phyloP scores from a whole-genome alignment of 805 yeast genomes.

The Cyberlindnera mycetangii region DNA sequence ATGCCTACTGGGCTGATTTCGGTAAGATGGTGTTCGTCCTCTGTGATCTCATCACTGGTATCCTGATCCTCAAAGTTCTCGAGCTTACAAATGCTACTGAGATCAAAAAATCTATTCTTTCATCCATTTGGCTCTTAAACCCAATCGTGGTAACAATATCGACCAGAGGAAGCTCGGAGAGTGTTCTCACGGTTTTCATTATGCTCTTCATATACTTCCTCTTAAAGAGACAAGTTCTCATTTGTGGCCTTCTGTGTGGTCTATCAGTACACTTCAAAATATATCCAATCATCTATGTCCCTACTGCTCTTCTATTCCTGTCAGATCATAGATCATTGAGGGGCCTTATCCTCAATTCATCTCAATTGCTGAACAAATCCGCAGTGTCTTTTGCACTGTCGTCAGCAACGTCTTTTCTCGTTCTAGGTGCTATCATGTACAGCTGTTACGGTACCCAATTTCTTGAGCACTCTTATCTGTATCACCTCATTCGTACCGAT shows the following conservation, averaged over 20 bases:
- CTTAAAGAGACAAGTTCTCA: slow-evolving; percentile 32
- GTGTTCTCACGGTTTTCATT: slow-evolving; percentile 76
- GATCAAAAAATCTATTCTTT: slow-evolving; percentile 38
- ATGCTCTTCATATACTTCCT: slow-evolving; percentile 53
- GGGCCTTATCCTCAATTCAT: slow-evolving; percentile 27
- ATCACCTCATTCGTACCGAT: slow-evolving; percentile 80
- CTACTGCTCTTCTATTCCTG: slow-evolving; percentile 57
- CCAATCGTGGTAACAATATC: slow-evolving; percentile 94
- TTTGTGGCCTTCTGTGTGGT: slow-evolving; percentile 36
- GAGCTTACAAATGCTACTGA: slow-evolving; percentile 25
- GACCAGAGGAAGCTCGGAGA: slow-evolving; percentile 92
- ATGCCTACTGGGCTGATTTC: slow-evolving; percentile 52
- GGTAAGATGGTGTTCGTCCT: slow-evolving; percentile 78
- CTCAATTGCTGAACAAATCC: slow-evolving; percentile 34
- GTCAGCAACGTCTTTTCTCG: slow-evolving; percentile 41
- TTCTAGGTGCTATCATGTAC: slow-evolving; percentile 61
- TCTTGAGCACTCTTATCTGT: slow-evolving; percentile 71
- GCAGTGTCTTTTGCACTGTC: slow-evolving; percentile 42
- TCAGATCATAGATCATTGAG: slow-evolving; percentile 17
- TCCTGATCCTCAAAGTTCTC: slow-evolving; percentile 46
- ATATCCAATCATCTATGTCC: slow-evolving; percentile 86
- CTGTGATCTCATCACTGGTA: slow-evolving; percentile 82
- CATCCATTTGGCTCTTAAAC: slow-evolving; percentile 80
- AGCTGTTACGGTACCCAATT: slow-evolving; percentile 69
- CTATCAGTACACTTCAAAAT: slow-evolving; percentile 82